These are phyloP conservation scores for Ascochyta rabiei DNA, from an alignment of 2,329 filamentous ascomycete genomes.

Conservation along the genomic window DNA sequence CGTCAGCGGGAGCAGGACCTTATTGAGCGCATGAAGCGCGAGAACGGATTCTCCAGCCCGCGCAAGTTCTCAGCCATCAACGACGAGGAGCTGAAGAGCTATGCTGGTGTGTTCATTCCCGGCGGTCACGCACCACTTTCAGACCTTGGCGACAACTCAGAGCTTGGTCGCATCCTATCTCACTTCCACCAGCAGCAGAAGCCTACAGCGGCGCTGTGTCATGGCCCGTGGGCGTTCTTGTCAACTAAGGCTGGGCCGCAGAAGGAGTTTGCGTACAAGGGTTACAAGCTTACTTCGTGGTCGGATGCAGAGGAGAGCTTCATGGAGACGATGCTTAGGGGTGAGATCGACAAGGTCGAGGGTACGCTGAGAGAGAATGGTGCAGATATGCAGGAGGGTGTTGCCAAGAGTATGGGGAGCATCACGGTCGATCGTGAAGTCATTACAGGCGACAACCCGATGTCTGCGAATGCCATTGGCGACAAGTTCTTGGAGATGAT, in stretches of 20 bases:
- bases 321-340: conserved; percentile 53
- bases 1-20: conserved; percentile 50
- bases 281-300: conserved; percentile 55
- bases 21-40: conserved; percentile 53
- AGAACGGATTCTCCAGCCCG: conserved; percentile 52
- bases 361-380: conserved; percentile 48
- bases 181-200: conserved; percentile 52
- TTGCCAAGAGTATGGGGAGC: conserved; percentile 48
- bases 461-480: conserved; percentile 41
- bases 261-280: conserved; percentile 52
- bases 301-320: conserved; percentile 54
- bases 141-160: conserved; percentile 51
- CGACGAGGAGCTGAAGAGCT: conserved; percentile 50
- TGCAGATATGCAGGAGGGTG: conserved; percentile 53
- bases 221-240: conserved; percentile 55
- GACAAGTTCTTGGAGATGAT: conserved; percentile 45
- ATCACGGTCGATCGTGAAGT: conserved; percentile 54
- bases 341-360: conserved; percentile 54
- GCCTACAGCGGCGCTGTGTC: conserved; percentile 55
- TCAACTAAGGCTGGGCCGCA: conserved; percentile 47
- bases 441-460: conserved; percentile 41
- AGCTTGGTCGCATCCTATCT: conserved; percentile 51
- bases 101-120: conserved; percentile 53
- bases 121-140: conserved; percentile 54
- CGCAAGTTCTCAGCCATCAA: conserved; percentile 48